These are phyloP conservation scores for Zygosaccharomyces lentus DNA, from an alignment of 805 yeast species.

Conservation along the genomic window DNA sequence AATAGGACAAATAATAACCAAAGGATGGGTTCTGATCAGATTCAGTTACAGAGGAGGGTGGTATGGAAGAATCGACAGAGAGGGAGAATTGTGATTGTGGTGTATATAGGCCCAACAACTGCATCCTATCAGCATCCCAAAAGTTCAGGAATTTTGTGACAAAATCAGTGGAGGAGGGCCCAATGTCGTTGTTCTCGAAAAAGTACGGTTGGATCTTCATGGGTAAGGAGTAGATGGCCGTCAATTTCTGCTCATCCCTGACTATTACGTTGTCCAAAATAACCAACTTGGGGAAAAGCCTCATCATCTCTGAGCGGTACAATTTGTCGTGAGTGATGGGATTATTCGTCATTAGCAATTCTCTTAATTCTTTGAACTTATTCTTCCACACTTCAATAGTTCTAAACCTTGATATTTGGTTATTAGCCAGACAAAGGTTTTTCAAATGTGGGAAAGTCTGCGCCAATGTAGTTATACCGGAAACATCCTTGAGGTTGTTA, in stretches of 20 bases:
- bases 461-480: constrained; percentile 58
- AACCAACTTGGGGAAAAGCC: constrained; percentile 72
- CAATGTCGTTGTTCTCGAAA: constrained; percentile 73
- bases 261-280: constrained; percentile 74
- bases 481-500: constrained; percentile 61
- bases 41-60: constrained; percentile 39
- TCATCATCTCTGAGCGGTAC: constrained; percentile 59
- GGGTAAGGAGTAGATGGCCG: constrained; percentile 51
- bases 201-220: constrained; percentile 58
- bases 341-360: constrained; percentile 72
- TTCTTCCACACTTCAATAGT: constrained; percentile 71
- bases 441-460: constrained; percentile 68
- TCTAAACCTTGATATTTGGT: constrained; percentile 55
- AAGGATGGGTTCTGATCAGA: constrained; percentile 43
- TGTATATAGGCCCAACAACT: constrained; percentile 69
- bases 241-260: constrained; percentile 65
- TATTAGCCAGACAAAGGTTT: constrained; percentile 77
- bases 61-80: constrained; percentile 69
- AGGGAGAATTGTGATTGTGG: constrained; percentile 80
- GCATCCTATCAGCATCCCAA: constrained; percentile 78
- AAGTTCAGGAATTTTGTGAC: constrained; percentile 66
- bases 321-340: constrained; percentile 53
- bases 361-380: constrained; percentile 69
- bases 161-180: constrained; percentile 69
- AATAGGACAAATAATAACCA: constrained; percentile 64